These are phyloP conservation scores for Beauveria australis DNA, from an alignment of 2,329 filamentous ascomycete genomes.

Conservation along the genomic window DNA sequence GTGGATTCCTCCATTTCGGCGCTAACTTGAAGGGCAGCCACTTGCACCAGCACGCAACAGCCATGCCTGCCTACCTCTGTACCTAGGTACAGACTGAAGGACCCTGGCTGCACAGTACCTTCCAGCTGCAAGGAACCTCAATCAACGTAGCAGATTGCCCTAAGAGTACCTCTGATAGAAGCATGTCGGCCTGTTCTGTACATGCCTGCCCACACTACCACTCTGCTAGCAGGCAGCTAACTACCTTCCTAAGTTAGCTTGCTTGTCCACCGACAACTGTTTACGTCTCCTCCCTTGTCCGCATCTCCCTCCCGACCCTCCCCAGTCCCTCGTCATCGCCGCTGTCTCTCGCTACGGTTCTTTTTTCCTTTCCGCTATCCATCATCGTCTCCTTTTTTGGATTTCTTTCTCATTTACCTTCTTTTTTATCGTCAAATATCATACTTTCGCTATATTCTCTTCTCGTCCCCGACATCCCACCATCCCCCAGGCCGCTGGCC, in stretches of 20 bases:
- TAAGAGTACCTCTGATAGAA: not conserved
- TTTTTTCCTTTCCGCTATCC: not conserved
- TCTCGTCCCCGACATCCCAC: not conserved
- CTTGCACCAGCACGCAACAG: not conserved
- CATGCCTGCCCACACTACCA: too few species aligned
- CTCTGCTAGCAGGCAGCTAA: not conserved
- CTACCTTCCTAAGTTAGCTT: not conserved
- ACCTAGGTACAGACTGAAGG: not conserved
- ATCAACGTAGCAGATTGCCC: not conserved
- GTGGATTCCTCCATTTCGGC: not conserved
- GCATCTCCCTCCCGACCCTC: constrained; percentile 5
- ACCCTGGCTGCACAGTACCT: not conserved
- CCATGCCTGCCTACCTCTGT: not conserved
- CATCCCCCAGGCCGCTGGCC: not conserved
- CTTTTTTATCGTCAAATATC: not conserved
- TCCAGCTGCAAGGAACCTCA: not conserved
- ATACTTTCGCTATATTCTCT: not conserved
- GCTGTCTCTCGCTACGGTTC: constrained; percentile 1
- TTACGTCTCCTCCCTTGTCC: not conserved
- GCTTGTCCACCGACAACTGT: not conserved
- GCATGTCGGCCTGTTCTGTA: too few species aligned
- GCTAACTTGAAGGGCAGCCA: not conserved
- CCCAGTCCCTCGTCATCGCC: not conserved
- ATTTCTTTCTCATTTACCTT: not conserved
- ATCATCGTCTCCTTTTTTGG: constrained; percentile 10